These are phyloP conservation scores for Houttuynia cordata DNA, from an alignment of 164 flowering plant genomes.

Conservation along the genomic window DNA sequence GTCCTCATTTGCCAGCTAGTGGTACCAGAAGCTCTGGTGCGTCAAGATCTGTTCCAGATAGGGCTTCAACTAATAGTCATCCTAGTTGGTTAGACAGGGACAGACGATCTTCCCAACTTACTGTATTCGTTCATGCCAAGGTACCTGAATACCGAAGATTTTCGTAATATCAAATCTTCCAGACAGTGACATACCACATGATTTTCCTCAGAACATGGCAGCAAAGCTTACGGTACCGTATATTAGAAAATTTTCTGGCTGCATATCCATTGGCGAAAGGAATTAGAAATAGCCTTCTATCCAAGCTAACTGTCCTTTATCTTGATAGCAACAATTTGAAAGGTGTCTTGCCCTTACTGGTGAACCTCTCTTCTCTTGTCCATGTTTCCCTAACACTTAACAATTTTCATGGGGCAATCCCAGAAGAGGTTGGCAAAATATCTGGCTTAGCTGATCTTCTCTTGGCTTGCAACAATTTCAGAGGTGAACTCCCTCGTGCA, in stretches of 20 bases:
- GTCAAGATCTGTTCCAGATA: slow-evolving; percentile 12
- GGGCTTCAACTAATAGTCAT: slow-evolving; percentile 26
- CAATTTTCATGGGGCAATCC: not conserved
- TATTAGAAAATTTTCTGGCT: not conserved
- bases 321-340: slow-evolving; percentile 7
- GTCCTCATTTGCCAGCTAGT: slow-evolving; percentile 43
- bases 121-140: slow-evolving; percentile 67
- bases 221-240: not conserved
- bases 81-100: slow-evolving; percentile 61
- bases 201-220: too few species aligned
- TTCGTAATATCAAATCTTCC: slow-evolving; percentile 5
- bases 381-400: not conserved
- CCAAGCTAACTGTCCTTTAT: not conserved
- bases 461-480: not conserved
- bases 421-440: not conserved
- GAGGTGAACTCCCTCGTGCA: not conserved
- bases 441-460: not conserved
- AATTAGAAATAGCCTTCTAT: not conserved
- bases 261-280: not conserved
- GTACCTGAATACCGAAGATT: slow-evolving; percentile 26
- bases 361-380: slow-evolving; percentile 4
- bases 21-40: slow-evolving; percentile 23
- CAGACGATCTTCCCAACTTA: slow-evolving; percentile 45
- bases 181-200: too few species aligned
- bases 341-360: slow-evolving; percentile 11